Base-by-base conservation (phyloP, 2,329 filamentous ascomycete genomes). In the Camptophora hylomeconis region DNA sequence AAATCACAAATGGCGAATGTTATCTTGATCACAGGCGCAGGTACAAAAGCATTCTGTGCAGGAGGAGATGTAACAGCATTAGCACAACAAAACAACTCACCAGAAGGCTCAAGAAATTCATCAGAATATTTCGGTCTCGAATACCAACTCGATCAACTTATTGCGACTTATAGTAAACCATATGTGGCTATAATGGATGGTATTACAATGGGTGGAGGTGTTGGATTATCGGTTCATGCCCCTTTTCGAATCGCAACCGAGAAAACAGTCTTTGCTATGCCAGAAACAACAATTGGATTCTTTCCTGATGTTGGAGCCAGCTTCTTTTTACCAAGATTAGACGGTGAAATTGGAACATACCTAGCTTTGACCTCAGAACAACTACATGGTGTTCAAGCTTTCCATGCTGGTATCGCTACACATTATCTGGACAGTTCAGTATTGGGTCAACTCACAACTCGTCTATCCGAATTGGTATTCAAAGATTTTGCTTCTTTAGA, bases 251-350 rank as follows among this genome's bases (percentile, higher is more conserved):
- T 98, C 50, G 89, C 89, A 20, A 98, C 89, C 3, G 89, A 98
- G 59, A 79, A 78, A 50, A 98, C 89, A 5, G 60, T 92, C 26
- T 95, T 98, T 48, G 86, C 92, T 44, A 98, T 98, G 89, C 89
- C 89, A 17, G 89, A 98, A 61, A 98, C 89, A 3, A 92, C 75
- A 6, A 98, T 98, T 49, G 89, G 89, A 20, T 94, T 95, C 66
- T 98, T 98, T 67, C 89, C 92, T 5, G 92, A 98, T 49, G 89
- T 98, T 26, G 89, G 89, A 37, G 92, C 79, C 17, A 92, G 82
- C 7, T 98, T 95, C 64, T 95, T 95, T 66, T 65, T 98, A 30
- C 82, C 89, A 10, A 71, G 84, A 39, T 75, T 98, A 65, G 75
- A 92, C 46, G 89, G 89, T 27, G 64, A 75, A 35, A 58, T 92